phyloP scores from a whole-genome alignment of 1,139 yeast species.

The Yamadazyma dendronema region DNA sequence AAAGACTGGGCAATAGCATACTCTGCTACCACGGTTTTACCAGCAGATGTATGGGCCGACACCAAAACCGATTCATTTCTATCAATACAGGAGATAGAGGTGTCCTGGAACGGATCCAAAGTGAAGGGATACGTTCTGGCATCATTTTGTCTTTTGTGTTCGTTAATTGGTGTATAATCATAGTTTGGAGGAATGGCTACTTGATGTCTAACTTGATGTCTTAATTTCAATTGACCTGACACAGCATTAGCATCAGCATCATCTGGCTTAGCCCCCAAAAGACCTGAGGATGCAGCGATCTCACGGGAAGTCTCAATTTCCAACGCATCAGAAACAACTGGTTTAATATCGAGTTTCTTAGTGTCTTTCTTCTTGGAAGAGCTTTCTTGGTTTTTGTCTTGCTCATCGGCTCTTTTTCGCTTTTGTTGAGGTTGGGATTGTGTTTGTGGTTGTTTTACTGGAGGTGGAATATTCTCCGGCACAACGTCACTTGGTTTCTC shows the following conservation, averaged over 20 bases:
- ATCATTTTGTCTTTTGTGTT: constrained; percentile 68
- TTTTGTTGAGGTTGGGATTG: constrained; percentile 12
- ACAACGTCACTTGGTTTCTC: constrained; percentile 49
- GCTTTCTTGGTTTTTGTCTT: constrained; percentile 1
- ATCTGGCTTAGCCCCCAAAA: constrained; percentile 37
- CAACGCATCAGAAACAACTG: constrained; percentile 84
- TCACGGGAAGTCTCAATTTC: constrained; percentile 92
- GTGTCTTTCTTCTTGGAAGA: constrained; percentile 17
- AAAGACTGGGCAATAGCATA: constrained; percentile 96
- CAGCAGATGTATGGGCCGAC: constrained; percentile 98
- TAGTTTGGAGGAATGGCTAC: constrained; percentile 94
- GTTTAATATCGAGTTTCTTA: constrained; percentile 38
- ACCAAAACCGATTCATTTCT: constrained; percentile 94
- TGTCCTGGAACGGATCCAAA: constrained; percentile 94
- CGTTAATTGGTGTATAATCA: constrained; percentile 83
- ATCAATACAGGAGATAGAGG: constrained; percentile 91
- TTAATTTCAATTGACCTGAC: constrained; percentile 60
- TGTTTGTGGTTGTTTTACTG: background rate
- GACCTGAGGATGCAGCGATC: constrained; percentile 76
- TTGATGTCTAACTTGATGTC: constrained; percentile 95
- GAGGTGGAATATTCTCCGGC: constrained; percentile 23
- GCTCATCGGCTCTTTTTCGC: constrained; percentile 13
- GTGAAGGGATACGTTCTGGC: constrained; percentile 91
- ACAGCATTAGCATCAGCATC: constrained; percentile 21
- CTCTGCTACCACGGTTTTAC: constrained; percentile 98